Evolutionary conservation across 2,329 filamentous ascomycete species (phyloP), one percentile per base, ranked within the genome.

Genomic region (Penicillium sumatraense): DNA sequence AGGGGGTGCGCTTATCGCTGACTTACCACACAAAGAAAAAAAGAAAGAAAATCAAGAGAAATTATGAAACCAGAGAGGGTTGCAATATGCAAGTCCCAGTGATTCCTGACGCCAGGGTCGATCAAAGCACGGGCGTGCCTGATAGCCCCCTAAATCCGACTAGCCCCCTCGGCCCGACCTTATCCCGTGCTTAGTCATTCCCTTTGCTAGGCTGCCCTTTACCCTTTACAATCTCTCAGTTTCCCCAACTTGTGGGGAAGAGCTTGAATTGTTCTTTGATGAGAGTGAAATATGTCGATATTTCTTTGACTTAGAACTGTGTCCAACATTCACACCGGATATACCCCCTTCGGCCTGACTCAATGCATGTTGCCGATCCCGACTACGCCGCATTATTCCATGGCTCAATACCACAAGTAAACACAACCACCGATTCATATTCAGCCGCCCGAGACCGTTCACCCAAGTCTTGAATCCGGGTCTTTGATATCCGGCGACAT

Each of bases 101-200:
- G 47, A 59, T 49, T 60, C 50, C 57, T 62, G 55, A 61, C 60
- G 57, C 60, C 57, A 64, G 61, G 60, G 60, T 60, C 60, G 60
- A 65, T 65, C 62, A 54, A 62, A 66, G 62, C 63, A 62, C 60
- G 58, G 63, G 58, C 60, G 57, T 54, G 51, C 51, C 59, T 59
- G 60, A 62, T 31, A 31, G n/a, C 29, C 29, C 29, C 29, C 29
- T 31, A 31, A 31, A 31, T 31, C 11, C n/a, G n/a, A n/a, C n/a
- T n/a, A n/a, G n/a, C n/a, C n/a, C n/a, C 29, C 26, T 10, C 29
- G 29, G 29, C n/a, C 27, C 9, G n/a, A 10, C 11, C 11, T 31
- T 31, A 31, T 13, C 58, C 64, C 57, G 59, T 55, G 26, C 42
- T 56, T 56, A 16, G 53, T 62, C 50, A 51, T 35, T 14, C 26